These are phyloP conservation scores for Tribonema minus DNA, from an alignment of 108 stramenopile genomes.

Conservation along the genomic window DNA sequence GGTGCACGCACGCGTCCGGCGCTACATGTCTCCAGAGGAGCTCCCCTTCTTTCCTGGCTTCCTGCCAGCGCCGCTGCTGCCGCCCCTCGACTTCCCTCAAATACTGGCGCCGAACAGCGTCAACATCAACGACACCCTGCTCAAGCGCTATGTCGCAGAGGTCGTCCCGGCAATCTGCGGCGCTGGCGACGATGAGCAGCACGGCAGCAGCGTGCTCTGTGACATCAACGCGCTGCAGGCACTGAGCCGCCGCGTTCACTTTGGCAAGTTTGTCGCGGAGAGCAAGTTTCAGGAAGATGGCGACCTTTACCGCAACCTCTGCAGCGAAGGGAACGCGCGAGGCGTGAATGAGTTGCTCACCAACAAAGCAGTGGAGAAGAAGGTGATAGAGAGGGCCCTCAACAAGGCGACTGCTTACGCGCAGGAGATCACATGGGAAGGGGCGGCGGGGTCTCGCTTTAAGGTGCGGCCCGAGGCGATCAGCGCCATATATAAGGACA, in stretches of 20 bases:
- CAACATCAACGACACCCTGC: slow-evolving; percentile 80
- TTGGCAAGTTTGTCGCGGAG: slow-evolving; percentile 97
- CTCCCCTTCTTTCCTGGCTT: slow-evolving; percentile 86
- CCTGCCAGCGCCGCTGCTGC: slow-evolving; percentile 68
- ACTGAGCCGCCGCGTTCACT: slow-evolving; percentile 82
- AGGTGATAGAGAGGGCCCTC: slow-evolving; percentile 77
- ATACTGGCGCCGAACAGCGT: slow-evolving; percentile 70
- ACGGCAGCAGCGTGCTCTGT: slow-evolving; percentile 78
- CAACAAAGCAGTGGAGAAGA: slow-evolving; percentile 85
- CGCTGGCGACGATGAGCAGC: slow-evolving; percentile 90
- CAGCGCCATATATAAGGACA: slow-evolving; percentile 79
- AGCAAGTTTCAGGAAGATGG: slow-evolving; percentile 80
- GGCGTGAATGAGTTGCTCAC: slow-evolving; percentile 91
- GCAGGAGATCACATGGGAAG: slow-evolving; percentile 71
- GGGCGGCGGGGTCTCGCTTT: slow-evolving; percentile 64
- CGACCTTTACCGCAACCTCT: slow-evolving; percentile 69
- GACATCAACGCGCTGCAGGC: slow-evolving; percentile 75
- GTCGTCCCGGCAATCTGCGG: slow-evolving; percentile 72
- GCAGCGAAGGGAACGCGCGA: slow-evolving; percentile 79
- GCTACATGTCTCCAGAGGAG: slow-evolving; percentile 97
- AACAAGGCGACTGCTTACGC: slow-evolving; percentile 91
- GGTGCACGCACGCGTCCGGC: slow-evolving; percentile 79
- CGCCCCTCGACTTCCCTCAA: slow-evolving; percentile 70
- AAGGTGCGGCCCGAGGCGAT: slow-evolving; percentile 88
- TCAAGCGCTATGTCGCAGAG: slow-evolving; percentile 53